phyloP scores from a whole-genome alignment of 371 early-diverging fungal species.

The Catenaria anguillulae region DNA sequence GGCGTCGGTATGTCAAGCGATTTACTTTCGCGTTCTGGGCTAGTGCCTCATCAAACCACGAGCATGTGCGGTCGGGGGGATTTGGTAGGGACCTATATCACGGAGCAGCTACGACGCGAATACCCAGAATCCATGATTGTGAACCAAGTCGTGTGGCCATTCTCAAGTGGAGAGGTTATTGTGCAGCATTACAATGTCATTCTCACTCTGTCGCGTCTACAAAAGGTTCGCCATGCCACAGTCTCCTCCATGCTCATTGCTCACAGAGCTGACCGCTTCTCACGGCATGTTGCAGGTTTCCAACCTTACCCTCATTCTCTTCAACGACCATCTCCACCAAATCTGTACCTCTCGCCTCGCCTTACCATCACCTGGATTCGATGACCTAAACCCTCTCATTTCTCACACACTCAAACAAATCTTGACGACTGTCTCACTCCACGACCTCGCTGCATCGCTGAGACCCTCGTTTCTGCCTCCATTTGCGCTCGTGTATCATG shows the following conservation, averaged over 20 bases:
- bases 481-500: not conserved
- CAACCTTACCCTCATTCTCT: not conserved
- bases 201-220: constrained; percentile 3
- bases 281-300: not conserved
- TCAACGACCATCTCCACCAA: constrained; percentile 10
- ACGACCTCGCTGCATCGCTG: not conserved
- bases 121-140: constrained; percentile 8
- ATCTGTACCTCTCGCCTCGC: constrained; percentile 5
- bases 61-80: not conserved
- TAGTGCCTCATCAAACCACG: not conserved
- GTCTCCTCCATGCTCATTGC: not conserved
- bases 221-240: constrained; percentile 2
- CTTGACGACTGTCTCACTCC: not conserved
- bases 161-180: constrained; percentile 6
- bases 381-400: constrained; percentile 1
- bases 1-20: constrained; percentile 4
- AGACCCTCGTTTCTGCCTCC: not conserved
- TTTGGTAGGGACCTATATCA: constrained; percentile 7
- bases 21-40: not conserved
- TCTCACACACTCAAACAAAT: not conserved
- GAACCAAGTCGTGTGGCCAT: constrained; percentile 12
- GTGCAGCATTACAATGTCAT: constrained; percentile 11
- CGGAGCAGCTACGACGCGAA: constrained; percentile 6
- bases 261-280: too few relatives aligned
- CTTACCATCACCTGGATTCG: not conserved